Evolutionary conservation across 2,329 filamentous ascomycete species (phyloP), one percentile per base, ranked within the genome.

Genomic region (Leptodontidium sp.): DNA sequence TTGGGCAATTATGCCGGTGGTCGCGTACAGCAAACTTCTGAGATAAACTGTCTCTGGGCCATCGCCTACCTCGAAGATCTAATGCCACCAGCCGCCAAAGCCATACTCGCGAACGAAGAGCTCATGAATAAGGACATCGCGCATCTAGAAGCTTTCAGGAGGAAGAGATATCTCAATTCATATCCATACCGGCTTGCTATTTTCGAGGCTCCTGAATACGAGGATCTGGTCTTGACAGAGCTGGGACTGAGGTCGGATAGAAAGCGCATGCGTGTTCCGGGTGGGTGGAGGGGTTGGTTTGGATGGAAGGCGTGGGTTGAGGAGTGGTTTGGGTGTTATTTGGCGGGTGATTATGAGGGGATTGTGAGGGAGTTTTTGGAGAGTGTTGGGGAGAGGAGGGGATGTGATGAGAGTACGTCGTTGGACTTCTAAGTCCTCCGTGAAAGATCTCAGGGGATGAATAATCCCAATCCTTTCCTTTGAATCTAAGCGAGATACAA

Each of bases 241-340:
- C 35, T 71, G 52, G 70, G 63, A 26, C n/a, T 71, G 50, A 68
- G 67, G 26, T 2, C 50, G 3, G 65, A 70, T 69, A 57, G 70
- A 52, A 71, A 71, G 65, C 62, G 43, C 5, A 64, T 68, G 59
- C 26, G 49, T 8, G 61, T 55, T 11, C 45, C 47, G 15, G 45
- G 47, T 24, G 65, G 58, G 4, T 65, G 70, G 70, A 61, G 61
- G 21, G 67, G 65, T 12, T 67, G 64, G 55, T 69, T 65, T 47
- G 65, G 62, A 17, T 64, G 61, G 66, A 70, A 64, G 24, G 52
- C 59, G 49, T 70, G 64, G 62, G 17, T 1, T 6, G 35, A 49
- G 12, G 69, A 70, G 59, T 70, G 69, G 69, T 70, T 70, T 62
- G 66, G 57, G 12, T 17, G 35, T n/a, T 68, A 70, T 58, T 58